Base-by-base conservation (phyloP, 1,284 basidiomycete species). In the Ustilago esculenta region DNA sequence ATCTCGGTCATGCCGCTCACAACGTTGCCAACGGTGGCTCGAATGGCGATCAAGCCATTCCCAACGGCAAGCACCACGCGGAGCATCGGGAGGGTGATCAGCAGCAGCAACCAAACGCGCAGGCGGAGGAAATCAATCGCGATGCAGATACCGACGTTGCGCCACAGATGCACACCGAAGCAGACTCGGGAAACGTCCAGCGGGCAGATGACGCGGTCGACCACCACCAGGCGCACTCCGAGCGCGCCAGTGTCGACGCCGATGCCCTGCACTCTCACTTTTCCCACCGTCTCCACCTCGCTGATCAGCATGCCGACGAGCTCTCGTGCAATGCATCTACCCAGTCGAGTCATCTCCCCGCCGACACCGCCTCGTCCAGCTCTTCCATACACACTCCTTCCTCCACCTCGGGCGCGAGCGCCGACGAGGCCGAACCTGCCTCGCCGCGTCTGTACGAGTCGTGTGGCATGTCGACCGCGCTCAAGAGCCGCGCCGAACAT, bases 191-290 rank as follows among this genome's bases (percentile, higher is more conserved):
- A 72, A 72, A 72, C 56, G 69, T 58, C 50, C 50, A 44, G 63
- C 54, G 69, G 69, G 69, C 69, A 72, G 58, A 67, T 72, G 69
- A 70, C 39, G 59, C 48, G 17, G 37, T 59, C 46, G 56, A 60
- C 41, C 41, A 34, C 15, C 32, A 33, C 23, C 24, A 23, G 34
- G 32, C 52, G 44, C 43, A 34, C 12, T n/a, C 34, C 15, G 43
- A 63, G 46, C 47, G 30, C 41, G n/a, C 36, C 34, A 24, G 32
- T 23, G 54, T 61, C 47, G 68, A 71, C 42, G 63, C 61, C 43
- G 61, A 71, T 61, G 63, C 54, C 58, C 48, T 32, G 46, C 34
- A 36, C 35, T 30, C 41, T 40, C 46, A 49, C 25, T 34, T 52
- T 24, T 30, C 47, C 11, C n/a, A 17, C 25, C 15, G 20, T 5